A percentile compares a stretch with the other conserved stretches of the same genome.
Conservation (phyloP, 495 filamentous ascomycete species). For the Cercophora scortea region DNA sequence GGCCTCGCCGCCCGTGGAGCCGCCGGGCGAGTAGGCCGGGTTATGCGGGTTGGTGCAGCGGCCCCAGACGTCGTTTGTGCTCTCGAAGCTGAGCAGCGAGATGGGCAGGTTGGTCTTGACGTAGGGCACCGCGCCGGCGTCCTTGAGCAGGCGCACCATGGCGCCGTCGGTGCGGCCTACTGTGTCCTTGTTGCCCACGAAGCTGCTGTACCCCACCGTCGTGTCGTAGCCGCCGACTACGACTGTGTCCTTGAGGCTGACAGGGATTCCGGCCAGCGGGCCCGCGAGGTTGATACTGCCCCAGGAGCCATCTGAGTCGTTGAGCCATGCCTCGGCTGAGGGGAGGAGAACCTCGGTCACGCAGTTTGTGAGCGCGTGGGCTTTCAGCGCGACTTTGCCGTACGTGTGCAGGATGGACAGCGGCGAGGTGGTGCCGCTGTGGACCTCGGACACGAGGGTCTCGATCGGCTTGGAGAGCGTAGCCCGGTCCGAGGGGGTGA, state of each 20-base stretch:
- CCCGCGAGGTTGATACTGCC: slow-evolving; percentile 51
- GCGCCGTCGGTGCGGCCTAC: slow-evolving; percentile 52
- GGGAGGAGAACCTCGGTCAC: slow-evolving; percentile 82
- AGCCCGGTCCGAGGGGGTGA: slow-evolving; percentile 51
- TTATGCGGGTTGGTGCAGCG: slow-evolving; percentile 78
- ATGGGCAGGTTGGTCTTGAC: slow-evolving; percentile 94
- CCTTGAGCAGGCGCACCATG: slow-evolving; percentile 71
- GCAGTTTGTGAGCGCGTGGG: slow-evolving; percentile 84
- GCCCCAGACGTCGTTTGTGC: slow-evolving; percentile 85
- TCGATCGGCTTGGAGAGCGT: slow-evolving; percentile 71
- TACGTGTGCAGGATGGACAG: slow-evolving; percentile 79
- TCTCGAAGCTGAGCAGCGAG: slow-evolving; percentile 87
- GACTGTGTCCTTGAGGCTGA: slow-evolving; percentile 84
- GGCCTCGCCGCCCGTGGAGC: slow-evolving; percentile 82
- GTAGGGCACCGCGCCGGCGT: slow-evolving; percentile 93
- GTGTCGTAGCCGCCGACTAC: slow-evolving; percentile 81
- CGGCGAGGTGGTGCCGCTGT: slow-evolving; percentile 54
- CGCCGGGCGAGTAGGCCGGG: slow-evolving; percentile 76
- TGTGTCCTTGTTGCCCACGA: slow-evolving; percentile 54
- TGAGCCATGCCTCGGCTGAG: slow-evolving; percentile 70
- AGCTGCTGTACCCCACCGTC: slow-evolving; percentile 71
- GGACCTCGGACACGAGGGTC: slow-evolving; percentile 69
- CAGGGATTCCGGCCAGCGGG: slow-evolving; percentile 81
- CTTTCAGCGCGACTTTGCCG: slow-evolving; percentile 77
- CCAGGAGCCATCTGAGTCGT: no score